These are phyloP conservation scores for Cyamopsis tetragonoloba DNA, from an alignment of 306 rosid genomes.

Conservation along the genomic window DNA sequence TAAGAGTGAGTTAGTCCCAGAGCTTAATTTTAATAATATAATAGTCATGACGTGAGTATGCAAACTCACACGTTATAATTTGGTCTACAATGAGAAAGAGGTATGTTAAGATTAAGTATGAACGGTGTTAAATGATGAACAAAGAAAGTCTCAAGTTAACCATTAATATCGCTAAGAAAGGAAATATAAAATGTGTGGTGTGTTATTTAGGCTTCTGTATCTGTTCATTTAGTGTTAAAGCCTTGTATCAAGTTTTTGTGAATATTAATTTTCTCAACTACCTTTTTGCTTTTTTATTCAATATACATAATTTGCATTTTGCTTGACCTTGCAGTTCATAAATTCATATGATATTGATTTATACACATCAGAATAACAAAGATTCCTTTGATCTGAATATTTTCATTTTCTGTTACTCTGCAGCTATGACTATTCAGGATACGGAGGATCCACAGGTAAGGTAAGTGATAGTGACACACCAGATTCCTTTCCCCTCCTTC, in stretches of 20 bases:
- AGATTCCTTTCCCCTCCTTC: not conserved
- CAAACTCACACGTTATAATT: too few relatives aligned
- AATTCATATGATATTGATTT: too few relatives aligned
- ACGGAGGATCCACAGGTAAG: slow-evolving; percentile 73
- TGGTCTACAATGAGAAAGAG: too few relatives aligned
- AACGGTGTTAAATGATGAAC: too few relatives aligned
- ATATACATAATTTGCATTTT: too few relatives aligned
- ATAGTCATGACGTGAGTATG: too few relatives aligned
- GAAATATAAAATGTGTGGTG: not conserved
- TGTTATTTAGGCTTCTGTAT: not conserved
- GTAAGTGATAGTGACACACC: slow-evolving; percentile 38
- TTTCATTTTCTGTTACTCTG: slow-evolving; percentile 21
- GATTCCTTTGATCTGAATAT: not conserved
- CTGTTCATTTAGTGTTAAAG: not conserved
- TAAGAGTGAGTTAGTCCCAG: too few relatives aligned
- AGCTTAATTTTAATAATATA: too few relatives aligned
- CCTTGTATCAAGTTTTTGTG: not conserved
- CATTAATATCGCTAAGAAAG: too few relatives aligned
- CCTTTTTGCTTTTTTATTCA: not conserved
- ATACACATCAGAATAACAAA: too few relatives aligned
- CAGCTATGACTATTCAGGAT: slow-evolving; percentile 83
- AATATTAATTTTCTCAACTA: not conserved
- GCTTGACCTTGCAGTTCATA: not conserved
- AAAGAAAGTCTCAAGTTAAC: too few relatives aligned
- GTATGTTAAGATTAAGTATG: too few relatives aligned